Percentiles rank a stretch among this genome's conserved stretches.
Evolutionary conservation across 257 asterid genomes (phyloP).

Genomic region (Nicotiana sylvestris): DNA sequence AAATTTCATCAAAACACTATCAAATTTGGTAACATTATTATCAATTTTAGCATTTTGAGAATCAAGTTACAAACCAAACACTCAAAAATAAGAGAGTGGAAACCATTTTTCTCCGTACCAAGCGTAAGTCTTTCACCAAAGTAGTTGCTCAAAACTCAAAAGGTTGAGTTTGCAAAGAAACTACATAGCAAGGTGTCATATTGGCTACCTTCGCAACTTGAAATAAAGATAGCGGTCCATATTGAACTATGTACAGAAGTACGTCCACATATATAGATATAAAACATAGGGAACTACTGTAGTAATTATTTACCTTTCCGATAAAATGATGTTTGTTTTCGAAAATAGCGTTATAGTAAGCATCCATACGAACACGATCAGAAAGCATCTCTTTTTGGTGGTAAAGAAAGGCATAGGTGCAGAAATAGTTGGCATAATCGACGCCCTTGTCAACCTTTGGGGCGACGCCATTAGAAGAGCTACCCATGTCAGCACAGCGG

Average conservation of each 20-base stretch:
- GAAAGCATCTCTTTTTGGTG: conserved; percentile 99
- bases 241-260: neutral
- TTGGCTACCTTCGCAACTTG: neutral
- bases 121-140: neutral
- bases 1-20: no score
- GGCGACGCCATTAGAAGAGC: conserved; percentile 37
- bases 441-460: conserved; percentile 66
- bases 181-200: neutral
- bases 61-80: neutral
- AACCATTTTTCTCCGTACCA: no score
- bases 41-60: neutral
- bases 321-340: conserved; percentile 71
- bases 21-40: neutral
- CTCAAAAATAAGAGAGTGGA: neutral
- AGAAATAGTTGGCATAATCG: conserved; percentile 94
- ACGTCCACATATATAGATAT: neutral
- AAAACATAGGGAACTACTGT: neutral
- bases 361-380: conserved; percentile 98
- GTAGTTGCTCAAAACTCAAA: neutral
- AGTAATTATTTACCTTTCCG: conserved; percentile 52
- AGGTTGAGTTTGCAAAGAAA: neutral
- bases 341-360: conserved; percentile 77
- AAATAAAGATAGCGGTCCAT: neutral
- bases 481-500: conserved; percentile 41
- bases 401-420: conserved; percentile 86